Base-by-base conservation (phyloP, 768 basidiomycete species). In the Pleurotus cornucopiae region DNA sequence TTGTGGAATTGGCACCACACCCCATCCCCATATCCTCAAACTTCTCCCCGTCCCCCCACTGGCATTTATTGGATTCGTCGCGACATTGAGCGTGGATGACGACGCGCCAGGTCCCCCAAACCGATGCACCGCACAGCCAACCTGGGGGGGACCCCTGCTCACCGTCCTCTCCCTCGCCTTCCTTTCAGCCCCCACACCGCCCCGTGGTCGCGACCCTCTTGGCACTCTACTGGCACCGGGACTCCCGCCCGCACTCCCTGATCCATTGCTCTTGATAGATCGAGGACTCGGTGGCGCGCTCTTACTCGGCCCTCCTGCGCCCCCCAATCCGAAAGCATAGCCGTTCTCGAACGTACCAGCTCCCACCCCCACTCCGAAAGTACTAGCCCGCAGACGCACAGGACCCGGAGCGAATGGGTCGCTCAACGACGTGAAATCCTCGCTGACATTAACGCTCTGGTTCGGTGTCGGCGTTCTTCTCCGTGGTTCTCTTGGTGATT, bases 21-120 rank as follows among this genome's bases (percentile, higher is more conserved):
- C 51, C 51, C 51, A 52, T 40, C 51, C 51, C 51, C 51, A 52
- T 39, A 52, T 52, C 34, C 51, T 14, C 37, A 52, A 21, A 41
- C 51, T 39, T 37, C 21, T 39, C 16, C 51, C 51, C 11, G 14
- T 18, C 6, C 13, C 39, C 38, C 21, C 21, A 23, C 18, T 14
- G 18, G 13, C 21, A 20, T 21, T 46, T 5, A 3, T 46, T 23
- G 16, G 7, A 47, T 25, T 47, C 18, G 16, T 25, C 30, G 14
- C 37, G 16, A 30, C n/a, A 14, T 34, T 34, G 26, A 26, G 23
- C 4, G 14, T 49, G 6, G n/a, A 43, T 11, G n/a, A n/a, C 41
- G 20, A 43, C 14, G n/a, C 20, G n/a, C 20, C 20, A 5, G 5
- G 6, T n/a, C 41, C 41, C 41, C 12, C 41, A 34, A 34, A 11